A percentile compares a stretch with the other conserved stretches of the same genome.
phyloP scores from a whole-genome alignment of 768 basidiomycete species.

The Lentinula guzmanii region DNA sequence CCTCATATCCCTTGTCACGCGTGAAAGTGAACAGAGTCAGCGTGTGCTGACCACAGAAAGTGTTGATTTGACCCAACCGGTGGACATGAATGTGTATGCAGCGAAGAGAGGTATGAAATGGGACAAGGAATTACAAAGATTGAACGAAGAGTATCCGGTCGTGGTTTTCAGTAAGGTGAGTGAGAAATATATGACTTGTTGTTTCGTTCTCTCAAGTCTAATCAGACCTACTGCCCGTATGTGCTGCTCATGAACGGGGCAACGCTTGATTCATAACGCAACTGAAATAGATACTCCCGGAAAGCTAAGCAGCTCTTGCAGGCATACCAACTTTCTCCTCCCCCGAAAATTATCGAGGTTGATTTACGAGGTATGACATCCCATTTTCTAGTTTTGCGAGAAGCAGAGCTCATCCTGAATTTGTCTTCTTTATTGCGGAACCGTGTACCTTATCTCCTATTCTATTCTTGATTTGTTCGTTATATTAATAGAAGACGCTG shows the following conservation, averaged over 20 bases:
- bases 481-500: slow-evolving; percentile 47
- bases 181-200: slow-evolving; percentile 1
- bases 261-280: not conserved
- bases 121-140: slow-evolving; percentile 29
- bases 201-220: not conserved
- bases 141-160: slow-evolving; percentile 53
- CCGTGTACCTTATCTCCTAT: not conserved
- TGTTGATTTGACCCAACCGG: slow-evolving; percentile 40
- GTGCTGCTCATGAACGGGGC: slow-evolving; percentile 18
- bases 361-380: slow-evolving; percentile 54
- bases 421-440: not conserved
- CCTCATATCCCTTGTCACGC: slow-evolving; percentile 59
- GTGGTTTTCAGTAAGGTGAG: slow-evolving; percentile 80
- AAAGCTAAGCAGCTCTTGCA: slow-evolving; percentile 59
- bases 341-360: slow-evolving; percentile 69
- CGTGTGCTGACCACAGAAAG: slow-evolving; percentile 31
- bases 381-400: not conserved
- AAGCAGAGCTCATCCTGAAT: not conserved
- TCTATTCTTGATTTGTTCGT: not conserved
- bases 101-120: slow-evolving; percentile 38
- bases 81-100: slow-evolving; percentile 52
- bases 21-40: slow-evolving; percentile 31
- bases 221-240: slow-evolving; percentile 71
- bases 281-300: slow-evolving; percentile 44
- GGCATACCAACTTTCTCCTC: slow-evolving; percentile 52